These are phyloP conservation scores for Talinum fruticosum DNA, from an alignment of 148 eudicot species.

Conservation along the genomic window DNA sequence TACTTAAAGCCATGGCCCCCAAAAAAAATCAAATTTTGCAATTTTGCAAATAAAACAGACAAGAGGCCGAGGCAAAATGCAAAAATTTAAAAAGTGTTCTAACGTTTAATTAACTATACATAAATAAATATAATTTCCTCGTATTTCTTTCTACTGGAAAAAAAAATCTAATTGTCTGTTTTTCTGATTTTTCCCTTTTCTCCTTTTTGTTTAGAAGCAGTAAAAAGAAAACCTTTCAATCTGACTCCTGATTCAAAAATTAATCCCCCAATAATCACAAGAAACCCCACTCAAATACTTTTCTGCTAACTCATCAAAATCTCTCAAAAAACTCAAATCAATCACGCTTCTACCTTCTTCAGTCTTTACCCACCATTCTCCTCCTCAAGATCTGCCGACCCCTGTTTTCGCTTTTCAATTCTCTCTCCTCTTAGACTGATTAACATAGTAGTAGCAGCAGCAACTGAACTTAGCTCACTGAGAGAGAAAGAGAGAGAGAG, in stretches of 20 bases:
- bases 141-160: neutral
- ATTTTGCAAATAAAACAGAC: neutral
- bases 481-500: constrained; percentile 11
- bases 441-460: neutral
- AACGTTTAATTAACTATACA: too few relatives aligned
- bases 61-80: neutral
- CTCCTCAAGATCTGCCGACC: constrained; percentile 17
- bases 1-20: too few relatives aligned
- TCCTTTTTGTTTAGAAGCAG: neutral
- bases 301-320: neutral
- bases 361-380: neutral
- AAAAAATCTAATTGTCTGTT: neutral
- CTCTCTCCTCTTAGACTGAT: neutral
- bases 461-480: neutral
- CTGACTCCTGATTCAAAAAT: neutral
- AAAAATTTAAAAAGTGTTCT: too few relatives aligned
- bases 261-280: neutral
- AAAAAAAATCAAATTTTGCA: too few relatives aligned
- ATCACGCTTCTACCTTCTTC: neutral
- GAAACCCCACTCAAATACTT: neutral
- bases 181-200: neutral
- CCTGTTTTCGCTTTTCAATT: neutral
- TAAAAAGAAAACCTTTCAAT: constrained; percentile 9
- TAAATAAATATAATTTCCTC: neutral
- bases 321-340: neutral